Evolutionary conservation across 345 rosid species (phyloP).

Genomic region (Gossypium rotundifolium): DNA sequence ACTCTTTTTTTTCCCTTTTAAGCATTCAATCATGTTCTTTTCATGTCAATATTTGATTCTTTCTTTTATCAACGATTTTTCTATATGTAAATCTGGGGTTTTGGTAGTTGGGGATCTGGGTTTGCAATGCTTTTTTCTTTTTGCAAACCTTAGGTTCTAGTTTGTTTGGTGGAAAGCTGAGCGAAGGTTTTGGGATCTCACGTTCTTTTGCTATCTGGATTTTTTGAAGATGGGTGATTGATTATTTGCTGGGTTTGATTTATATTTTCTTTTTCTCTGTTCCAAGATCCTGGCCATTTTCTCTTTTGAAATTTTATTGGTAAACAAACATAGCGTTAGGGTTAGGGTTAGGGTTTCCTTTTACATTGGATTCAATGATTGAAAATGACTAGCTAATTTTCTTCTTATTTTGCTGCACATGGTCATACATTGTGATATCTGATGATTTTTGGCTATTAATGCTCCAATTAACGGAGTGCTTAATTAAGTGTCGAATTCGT

Average conservation of each 20-base stretch:
- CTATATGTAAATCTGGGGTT: conserved; percentile 7
- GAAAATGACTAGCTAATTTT: neutral
- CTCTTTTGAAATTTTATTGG: neutral
- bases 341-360: neutral
- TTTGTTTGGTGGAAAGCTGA: conserved; percentile 8
- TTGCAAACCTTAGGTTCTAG: conserved; percentile 3
- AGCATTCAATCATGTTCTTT: neutral
- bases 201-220: neutral
- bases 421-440: neutral
- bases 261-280: neutral
- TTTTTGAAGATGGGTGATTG: neutral
- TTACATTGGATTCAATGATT: neutral
- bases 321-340: neutral
- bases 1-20: too few species aligned
- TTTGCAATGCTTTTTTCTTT: conserved; percentile 2
- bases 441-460: neutral
- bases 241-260: neutral
- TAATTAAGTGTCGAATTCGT: neutral
- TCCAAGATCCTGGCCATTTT: neutral
- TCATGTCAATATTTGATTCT: neutral
- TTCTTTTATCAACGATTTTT: neutral
- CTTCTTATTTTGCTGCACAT: neutral
- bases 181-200: conserved; percentile 9
- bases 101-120: conserved; percentile 19
- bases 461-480: neutral